These are phyloP conservation scores for Gaertneriomyces semiglobifer DNA, from an alignment of 192 early-diverging fungal genomes.

Conservation along the genomic window DNA sequence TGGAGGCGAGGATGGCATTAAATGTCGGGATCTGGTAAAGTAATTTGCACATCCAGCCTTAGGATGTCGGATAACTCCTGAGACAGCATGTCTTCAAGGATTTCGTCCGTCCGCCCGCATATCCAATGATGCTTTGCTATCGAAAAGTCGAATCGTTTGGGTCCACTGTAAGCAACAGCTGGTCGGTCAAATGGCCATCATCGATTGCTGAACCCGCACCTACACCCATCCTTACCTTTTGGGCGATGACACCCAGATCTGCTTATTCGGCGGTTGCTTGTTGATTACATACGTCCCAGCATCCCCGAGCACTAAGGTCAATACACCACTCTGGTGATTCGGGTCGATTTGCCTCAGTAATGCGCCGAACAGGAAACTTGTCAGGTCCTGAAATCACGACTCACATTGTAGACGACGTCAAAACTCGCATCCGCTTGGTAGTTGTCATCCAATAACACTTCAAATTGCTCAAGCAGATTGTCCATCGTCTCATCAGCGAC, in stretches of 20 bases:
- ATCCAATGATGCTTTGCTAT: constrained; percentile 62
- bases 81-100: constrained; percentile 65
- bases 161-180: constrained; percentile 57
- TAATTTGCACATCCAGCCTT: background rate
- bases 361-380: background rate
- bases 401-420: constrained; percentile 7
- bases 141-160: constrained; percentile 81
- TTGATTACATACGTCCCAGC: constrained; percentile 92
- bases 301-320: constrained; percentile 77
- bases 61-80: constrained; percentile 61
- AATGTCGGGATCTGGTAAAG: too few species aligned
- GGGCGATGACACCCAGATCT: constrained; percentile 97
- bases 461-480: constrained; percentile 65
- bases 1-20: too few species aligned
- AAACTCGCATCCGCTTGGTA: background rate
- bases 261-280: constrained; percentile 97
- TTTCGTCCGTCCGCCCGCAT: constrained; percentile 66
- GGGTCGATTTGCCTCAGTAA: too few species aligned
- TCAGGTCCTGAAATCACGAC: background rate
- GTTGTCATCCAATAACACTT: constrained; percentile 65
- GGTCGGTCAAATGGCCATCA: background rate
- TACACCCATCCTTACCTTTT: constrained; percentile 27
- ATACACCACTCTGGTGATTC: constrained; percentile 60
- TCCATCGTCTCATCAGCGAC: constrained; percentile 49
- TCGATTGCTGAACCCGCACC: background rate